phyloP scores from a whole-genome alignment of 805 yeast genomes.

The Yarrowia yakushimensis region DNA sequence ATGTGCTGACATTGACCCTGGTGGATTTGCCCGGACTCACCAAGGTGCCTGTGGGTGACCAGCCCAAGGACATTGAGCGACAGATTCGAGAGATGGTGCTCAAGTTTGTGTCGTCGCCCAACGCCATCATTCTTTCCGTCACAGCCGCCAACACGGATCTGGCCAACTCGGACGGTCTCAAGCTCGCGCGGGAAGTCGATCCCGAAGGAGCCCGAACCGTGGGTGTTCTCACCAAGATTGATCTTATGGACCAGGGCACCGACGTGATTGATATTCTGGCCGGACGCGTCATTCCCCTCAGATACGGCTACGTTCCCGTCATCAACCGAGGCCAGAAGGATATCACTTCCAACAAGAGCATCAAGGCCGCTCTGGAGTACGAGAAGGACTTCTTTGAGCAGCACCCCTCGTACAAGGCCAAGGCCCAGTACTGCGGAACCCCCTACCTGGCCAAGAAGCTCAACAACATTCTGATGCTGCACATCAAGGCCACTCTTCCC shows the following conservation, averaged over 20 bases:
- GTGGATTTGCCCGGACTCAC: conserved; percentile 98
- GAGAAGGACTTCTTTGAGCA: conserved; percentile 79
- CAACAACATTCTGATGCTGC: conserved; percentile 81
- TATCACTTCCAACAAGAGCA: conserved; percentile 82
- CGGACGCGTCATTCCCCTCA: conserved; percentile 89
- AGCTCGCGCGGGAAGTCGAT: conserved; percentile 95
- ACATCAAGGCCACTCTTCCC: conserved; percentile 83
- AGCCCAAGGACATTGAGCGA: conserved; percentile 93
- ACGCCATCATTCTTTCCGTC: conserved; percentile 90
- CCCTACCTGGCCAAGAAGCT: conserved; percentile 91
- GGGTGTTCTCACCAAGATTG: conserved; percentile 94
- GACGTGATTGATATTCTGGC: conserved; percentile 94
- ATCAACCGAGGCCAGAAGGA: conserved; percentile 97
- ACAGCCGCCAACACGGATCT: conserved; percentile 95
- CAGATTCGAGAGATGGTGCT: conserved; percentile 91
- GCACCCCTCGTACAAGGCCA: conserved; percentile 87
- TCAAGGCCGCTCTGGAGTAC: conserved; percentile 77
- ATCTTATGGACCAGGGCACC: conserved; percentile 96
- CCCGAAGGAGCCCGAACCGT: conserved; percentile 95
- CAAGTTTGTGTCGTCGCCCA: conserved; percentile 92
- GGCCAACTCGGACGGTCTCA: conserved; percentile 94
- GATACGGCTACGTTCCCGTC: conserved; percentile 96
- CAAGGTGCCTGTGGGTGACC: conserved; percentile 98
- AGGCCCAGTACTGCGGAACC: conserved; percentile 97
- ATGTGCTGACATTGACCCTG: conserved; percentile 86